A percentile compares a stretch with the other conserved stretches of the same genome.
Conservation (phyloP, 768 basidiomycete species). For the Sporobolomyces pararoseus region DNA sequence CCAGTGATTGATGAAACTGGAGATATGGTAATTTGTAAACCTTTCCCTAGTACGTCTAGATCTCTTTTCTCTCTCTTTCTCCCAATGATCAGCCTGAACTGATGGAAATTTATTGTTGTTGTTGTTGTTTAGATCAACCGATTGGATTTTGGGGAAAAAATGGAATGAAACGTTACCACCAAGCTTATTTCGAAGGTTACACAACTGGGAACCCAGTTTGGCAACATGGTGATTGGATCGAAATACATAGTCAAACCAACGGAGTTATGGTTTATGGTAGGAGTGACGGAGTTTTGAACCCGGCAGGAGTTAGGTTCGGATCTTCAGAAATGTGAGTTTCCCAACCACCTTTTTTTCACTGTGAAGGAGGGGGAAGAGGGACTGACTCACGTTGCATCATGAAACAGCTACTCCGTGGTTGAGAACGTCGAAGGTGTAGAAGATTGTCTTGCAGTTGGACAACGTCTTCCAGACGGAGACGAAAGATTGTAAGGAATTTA, state of each 20-base stretch:
- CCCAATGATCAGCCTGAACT: too few relatives aligned
- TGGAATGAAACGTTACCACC: conserved; percentile 30
- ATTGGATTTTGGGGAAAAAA: conserved; percentile 44
- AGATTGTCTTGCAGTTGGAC: conserved; percentile 45
- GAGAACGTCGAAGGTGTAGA: conserved; percentile 45
- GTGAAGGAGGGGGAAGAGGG: neutral
- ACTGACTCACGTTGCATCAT: neutral
- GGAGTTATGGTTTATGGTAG: conserved; percentile 44
- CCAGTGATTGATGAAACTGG: conserved; percentile 38
- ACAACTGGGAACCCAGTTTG: conserved; percentile 34
- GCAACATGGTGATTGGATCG: conserved; percentile 44
- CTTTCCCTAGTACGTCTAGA: conserved; percentile 43
- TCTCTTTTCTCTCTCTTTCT: neutral
- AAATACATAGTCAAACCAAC: conserved; percentile 32
- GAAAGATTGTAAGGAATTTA: conserved; percentile 46
- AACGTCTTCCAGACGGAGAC: conserved; percentile 43
- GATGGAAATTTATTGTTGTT: neutral
- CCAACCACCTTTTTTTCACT: neutral
- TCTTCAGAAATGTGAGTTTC: conserved; percentile 35
- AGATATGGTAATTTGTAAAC: conserved; percentile 44
- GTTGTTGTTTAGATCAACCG: conserved; percentile 31
- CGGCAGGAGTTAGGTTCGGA: conserved; percentile 45
- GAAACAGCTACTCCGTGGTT: conserved; percentile 38
- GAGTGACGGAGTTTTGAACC: conserved; percentile 42
- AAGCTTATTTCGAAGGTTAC: conserved; percentile 44